phyloP scores from a whole-genome alignment of 306 rosid species.

The barrel medic (Medicago truncatula) region MtrunA17r5.0-ANR NC_053045.1:61005001-61005500 shows the following conservation, averaged over 20 bases:
- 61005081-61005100: background rate
- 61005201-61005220: conserved; percentile 92
- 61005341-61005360: conserved; percentile 3
- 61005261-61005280: conserved; percentile 92
- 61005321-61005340: conserved; percentile 53
- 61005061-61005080: conserved; percentile 3
- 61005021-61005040: too few species aligned
- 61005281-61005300: conserved; percentile 96
- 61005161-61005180: conserved; percentile 93
- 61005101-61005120: conserved; percentile 16
- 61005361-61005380: conserved; percentile 26
- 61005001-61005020: background rate
- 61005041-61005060: background rate
- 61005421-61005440: conserved; percentile 3
- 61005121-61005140: conserved; percentile 81
- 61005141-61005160: conserved; percentile 91
- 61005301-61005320: conserved; percentile 95
- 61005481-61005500: too few species aligned
- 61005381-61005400: conserved; percentile 23
- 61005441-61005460: conserved; percentile 9
- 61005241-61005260: conserved; percentile 89
- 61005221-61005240: conserved; percentile 90
- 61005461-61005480: conserved; percentile 5
- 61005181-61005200: conserved; percentile 89
- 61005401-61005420: conserved; percentile 3